These are phyloP conservation scores for Saccharomycopsis oosterbeekiorum DNA, from an alignment of 805 yeast genomes.

Conservation along the genomic window DNA sequence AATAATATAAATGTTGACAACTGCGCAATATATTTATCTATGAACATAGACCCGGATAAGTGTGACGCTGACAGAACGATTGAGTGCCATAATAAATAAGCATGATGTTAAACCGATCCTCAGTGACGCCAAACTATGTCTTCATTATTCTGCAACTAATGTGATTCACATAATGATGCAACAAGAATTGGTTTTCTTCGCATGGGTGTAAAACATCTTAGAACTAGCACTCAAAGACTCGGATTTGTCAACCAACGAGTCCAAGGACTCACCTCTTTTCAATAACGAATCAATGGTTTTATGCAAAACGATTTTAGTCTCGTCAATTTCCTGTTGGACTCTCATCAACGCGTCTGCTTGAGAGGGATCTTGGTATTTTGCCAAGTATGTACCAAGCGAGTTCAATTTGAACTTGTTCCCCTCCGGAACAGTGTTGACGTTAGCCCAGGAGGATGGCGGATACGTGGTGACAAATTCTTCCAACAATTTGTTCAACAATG, in stretches of 20 bases:
- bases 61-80: too few relatives aligned
- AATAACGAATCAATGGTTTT: constrained; percentile 90
- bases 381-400: constrained; percentile 57
- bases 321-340: constrained; percentile 96
- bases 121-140: not conserved
- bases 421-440: constrained; percentile 31
- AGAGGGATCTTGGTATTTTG: constrained; percentile 89
- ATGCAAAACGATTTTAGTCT: constrained; percentile 91
- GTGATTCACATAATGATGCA: constrained; percentile 52
- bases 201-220: constrained; percentile 93
- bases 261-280: constrained; percentile 94
- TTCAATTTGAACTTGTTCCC: constrained; percentile 36
- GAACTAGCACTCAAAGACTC: constrained; percentile 85
- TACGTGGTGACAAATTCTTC: constrained; percentile 84
- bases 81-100: not conserved
- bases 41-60: too few relatives aligned
- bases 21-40: not conserved
- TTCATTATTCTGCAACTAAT: too few relatives aligned
- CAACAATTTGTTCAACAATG: constrained; percentile 77
- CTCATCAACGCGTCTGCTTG: constrained; percentile 96
- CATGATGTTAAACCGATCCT: not conserved
- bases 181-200: constrained; percentile 89
- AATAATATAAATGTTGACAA: not conserved
- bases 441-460: constrained; percentile 64
- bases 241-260: constrained; percentile 87